These are phyloP conservation scores for Podaxis sp. DNA, from an alignment of 768 basidiomycete genomes.

Conservation along the genomic window DNA sequence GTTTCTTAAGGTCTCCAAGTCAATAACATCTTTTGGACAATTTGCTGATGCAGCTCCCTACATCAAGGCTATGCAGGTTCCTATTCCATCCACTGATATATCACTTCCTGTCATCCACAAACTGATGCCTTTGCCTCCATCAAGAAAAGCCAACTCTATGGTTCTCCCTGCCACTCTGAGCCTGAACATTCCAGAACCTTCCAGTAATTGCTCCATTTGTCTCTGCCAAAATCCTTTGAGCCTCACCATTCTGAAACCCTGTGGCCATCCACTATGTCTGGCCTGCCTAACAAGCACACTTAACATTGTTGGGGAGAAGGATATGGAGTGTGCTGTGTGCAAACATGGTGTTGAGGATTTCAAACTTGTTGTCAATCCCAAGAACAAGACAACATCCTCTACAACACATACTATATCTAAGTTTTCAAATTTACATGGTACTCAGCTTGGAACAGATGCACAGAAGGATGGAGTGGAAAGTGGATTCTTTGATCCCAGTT, in stretches of 20 bases:
- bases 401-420: background rate
- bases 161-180: constrained; percentile 5
- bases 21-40: no score
- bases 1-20: no score
- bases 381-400: background rate
- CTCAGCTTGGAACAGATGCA: background rate
- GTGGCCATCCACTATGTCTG: constrained; percentile 75
- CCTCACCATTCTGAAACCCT: constrained; percentile 73
- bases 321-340: constrained; percentile 84
- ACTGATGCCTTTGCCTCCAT: constrained; percentile 1
- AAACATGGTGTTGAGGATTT: constrained; percentile 70
- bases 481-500: constrained; percentile 31
- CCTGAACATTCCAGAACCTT: constrained; percentile 14
- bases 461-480: constrained; percentile 6
- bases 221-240: constrained; percentile 40
- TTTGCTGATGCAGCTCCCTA: constrained; percentile 12
- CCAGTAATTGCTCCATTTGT: constrained; percentile 61
- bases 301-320: constrained; percentile 89
- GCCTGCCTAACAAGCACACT: constrained; percentile 81
- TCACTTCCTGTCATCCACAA: constrained; percentile 12
- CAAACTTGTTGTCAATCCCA: constrained; percentile 39
- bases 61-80: constrained; percentile 15
- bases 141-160: constrained; percentile 6
- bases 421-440: constrained; percentile 1
- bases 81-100: constrained; percentile 17